Evolutionary conservation across 768 basidiomycete species (phyloP), one percentile per base, ranked within the genome.

Genomic region (Boletellus ananiceps): DNA sequence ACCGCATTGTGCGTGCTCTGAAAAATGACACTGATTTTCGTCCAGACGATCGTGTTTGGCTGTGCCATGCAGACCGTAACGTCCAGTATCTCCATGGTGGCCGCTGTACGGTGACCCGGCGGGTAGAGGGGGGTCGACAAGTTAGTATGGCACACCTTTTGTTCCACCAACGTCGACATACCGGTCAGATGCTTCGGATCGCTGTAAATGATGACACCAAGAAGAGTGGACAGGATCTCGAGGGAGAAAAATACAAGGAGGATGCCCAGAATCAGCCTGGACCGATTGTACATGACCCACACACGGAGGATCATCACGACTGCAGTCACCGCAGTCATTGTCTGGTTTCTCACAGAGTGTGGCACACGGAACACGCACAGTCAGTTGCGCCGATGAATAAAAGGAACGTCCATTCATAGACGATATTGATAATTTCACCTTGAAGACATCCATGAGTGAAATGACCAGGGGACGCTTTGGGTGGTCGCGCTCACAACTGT

Each of bases 211-310:
- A n/a, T 9, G 21, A 25, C 27, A 1, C 8, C 9, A 1, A 51
- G 2, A 21, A 51, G 0, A 3, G 19, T 37, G 16, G 27, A 6
- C 23, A 51, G 21, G 0, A 49, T 44, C 27, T 36, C 54, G 23
- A 38, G 1, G 12, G n/a, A 49, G 32, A 40, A 43, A 0, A 21
- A 2, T 2, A 1, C 1, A 1, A 55, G n/a, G 13, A 56, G 55
- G 9, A 15, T 32, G 27, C 18, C 9, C 7, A 55, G 27, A 21
- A 57, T 46, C 14, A 34, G 1, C 39, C 33, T 51, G 3, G 56
- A 56, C 16, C 36, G 54, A 27, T 42, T n/a, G 40, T 52, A 56
- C 43, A 56, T 56, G 7, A 50, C 45, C 45, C 51, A 56, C 18
- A 57, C 40, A 5, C 50, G 15, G 16, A 8, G 35, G 15, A 15